Evolutionary conservation across 2,329 filamentous ascomycete species (phyloP).

Genomic region (Trematosphaeria pertusa): DNA sequence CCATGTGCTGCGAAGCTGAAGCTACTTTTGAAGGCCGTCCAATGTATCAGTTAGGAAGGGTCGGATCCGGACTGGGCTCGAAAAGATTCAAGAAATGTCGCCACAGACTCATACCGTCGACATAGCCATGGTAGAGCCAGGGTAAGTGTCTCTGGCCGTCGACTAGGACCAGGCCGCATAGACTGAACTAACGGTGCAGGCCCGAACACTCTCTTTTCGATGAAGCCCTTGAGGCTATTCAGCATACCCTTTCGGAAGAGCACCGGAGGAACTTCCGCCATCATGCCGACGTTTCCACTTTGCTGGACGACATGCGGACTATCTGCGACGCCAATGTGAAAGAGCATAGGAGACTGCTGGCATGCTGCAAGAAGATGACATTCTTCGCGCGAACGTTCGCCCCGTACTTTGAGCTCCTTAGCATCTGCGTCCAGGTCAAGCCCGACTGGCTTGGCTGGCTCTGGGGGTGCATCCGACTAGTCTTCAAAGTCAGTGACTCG

Average conservation of each 20-base stretch:
- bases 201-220: constrained; percentile 25
- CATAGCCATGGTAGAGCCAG: constrained; percentile 30
- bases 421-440: constrained; percentile 21
- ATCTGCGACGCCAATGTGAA: constrained; percentile 15
- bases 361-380: constrained; percentile 27
- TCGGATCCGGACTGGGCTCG: constrained; percentile 12
- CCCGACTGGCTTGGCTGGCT: constrained; percentile 31
- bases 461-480: constrained; percentile 29
- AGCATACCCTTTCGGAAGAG: constrained; percentile 25
- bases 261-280: constrained; percentile 22
- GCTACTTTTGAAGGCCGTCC: constrained; percentile 15
- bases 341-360: constrained; percentile 16
- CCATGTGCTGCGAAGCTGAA: constrained; percentile 22
- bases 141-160: constrained; percentile 20
- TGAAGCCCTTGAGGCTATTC: constrained; percentile 26
- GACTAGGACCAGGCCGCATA: too few relatives aligned
- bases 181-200: constrained; percentile 24
- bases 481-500: constrained; percentile 31
- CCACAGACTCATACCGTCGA: constrained; percentile 25
- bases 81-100: constrained; percentile 26
- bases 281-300: constrained; percentile 17
- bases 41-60: constrained; percentile 33
- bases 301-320: constrained; percentile 27
- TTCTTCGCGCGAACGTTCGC: constrained; percentile 29
- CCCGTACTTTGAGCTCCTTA: constrained; percentile 36